phyloP scores from a whole-genome alignment of 139 green algal genomes.

The Edaphochlamys debaryana region DNA sequence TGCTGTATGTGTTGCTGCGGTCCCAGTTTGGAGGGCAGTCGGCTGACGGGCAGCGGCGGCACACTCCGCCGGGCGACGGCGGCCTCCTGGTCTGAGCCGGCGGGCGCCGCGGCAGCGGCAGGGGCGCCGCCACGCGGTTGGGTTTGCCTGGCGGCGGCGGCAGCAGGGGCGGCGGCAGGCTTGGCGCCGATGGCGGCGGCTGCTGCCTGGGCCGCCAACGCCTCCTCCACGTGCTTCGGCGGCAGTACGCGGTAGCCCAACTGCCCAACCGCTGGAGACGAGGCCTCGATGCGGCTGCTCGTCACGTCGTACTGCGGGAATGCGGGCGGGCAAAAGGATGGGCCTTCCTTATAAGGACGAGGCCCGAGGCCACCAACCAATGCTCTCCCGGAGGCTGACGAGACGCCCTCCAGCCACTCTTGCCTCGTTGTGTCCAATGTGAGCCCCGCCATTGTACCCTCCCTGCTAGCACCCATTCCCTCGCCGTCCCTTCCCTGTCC shows the following conservation, averaged over 20 bases:
- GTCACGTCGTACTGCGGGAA: not conserved
- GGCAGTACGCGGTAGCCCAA: slow-evolving; percentile 27
- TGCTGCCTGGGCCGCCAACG: slow-evolving; percentile 13
- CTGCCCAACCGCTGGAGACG: not conserved
- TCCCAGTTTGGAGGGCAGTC: not conserved
- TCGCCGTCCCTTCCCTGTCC: too few species aligned
- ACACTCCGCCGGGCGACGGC: not conserved
- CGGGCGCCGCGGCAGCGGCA: not conserved
- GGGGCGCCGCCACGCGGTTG: too few species aligned
- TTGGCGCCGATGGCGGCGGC: not conserved
- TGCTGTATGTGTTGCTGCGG: too few species aligned
- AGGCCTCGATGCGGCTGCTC: slow-evolving; percentile 19
- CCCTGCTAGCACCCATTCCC: too few species aligned
- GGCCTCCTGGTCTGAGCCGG: not conserved
- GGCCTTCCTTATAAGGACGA: too few species aligned
- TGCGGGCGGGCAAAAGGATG: too few species aligned
- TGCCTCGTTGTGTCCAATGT: too few species aligned
- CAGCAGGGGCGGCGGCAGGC: not conserved
- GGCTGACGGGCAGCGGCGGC: not conserved
- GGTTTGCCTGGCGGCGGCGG: not conserved
- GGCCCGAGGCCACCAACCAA: too few species aligned
- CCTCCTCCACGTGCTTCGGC: slow-evolving; percentile 28
- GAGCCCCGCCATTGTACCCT: too few species aligned
- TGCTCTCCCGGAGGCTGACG: too few species aligned
- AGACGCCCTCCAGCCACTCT: too few species aligned